These are phyloP conservation scores for Actinomortierella ambigua DNA, from an alignment of 371 early-diverging fungal species.

Conservation along the genomic window DNA sequence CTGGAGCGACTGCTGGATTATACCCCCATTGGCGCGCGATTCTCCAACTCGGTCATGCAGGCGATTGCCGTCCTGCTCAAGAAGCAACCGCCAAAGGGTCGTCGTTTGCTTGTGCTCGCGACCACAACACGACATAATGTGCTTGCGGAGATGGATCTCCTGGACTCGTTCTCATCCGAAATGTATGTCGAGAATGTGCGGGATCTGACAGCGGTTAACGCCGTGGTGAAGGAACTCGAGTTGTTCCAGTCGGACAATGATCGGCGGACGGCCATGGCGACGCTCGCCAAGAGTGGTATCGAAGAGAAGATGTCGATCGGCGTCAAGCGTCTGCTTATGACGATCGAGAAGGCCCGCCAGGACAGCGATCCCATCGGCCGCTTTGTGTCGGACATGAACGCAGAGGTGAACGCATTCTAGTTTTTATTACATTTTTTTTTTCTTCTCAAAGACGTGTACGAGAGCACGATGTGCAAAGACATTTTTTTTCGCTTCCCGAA, in stretches of 20 bases:
- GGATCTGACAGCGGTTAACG: slow-evolving; percentile 68
- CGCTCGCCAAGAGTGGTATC: slow-evolving; percentile 59
- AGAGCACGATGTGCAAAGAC: no score
- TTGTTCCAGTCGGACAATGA: slow-evolving; percentile 67
- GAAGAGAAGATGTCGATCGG: slow-evolving; percentile 77
- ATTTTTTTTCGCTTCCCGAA: no score
- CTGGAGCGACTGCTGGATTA: slow-evolving; percentile 98
- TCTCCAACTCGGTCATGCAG: slow-evolving; percentile 97
- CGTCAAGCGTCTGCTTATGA: slow-evolving; percentile 89
- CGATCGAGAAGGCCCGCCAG: slow-evolving; percentile 89
- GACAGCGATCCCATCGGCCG: slow-evolving; percentile 69
- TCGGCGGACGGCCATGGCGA: slow-evolving; percentile 53
- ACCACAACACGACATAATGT: slow-evolving; percentile 85
- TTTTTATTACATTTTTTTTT: neutral
- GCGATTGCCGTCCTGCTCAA: slow-evolving; percentile 92
- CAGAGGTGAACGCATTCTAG: neutral
- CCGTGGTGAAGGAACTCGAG: slow-evolving; percentile 68
- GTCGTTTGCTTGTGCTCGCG: slow-evolving; percentile 83
- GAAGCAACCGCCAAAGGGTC: slow-evolving; percentile 89
- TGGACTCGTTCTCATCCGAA: slow-evolving; percentile 84
- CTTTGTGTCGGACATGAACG: slow-evolving; percentile 61
- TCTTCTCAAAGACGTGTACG: no score
- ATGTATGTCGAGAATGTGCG: slow-evolving; percentile 83
- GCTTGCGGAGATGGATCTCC: slow-evolving; percentile 88
- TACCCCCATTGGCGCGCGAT: slow-evolving; percentile 98